Evolutionary conservation across 2,329 filamentous ascomycete genomes (phyloP).

Genomic region (Cladosporium sphaerospermum): DNA sequence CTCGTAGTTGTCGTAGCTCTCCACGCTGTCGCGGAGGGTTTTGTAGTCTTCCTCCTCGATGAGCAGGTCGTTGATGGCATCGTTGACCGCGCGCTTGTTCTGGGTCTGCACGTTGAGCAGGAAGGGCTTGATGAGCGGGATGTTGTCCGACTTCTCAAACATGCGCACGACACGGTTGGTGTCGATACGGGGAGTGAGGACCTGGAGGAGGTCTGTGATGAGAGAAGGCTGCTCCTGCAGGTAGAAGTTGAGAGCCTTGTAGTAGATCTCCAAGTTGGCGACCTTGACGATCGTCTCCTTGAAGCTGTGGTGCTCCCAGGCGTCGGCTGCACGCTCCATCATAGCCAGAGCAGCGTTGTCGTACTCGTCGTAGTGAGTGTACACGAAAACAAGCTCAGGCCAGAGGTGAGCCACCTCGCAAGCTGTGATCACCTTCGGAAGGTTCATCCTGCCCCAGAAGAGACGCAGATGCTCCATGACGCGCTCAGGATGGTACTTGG

Average conservation of each 20-base stretch:
- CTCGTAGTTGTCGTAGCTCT: constrained; percentile 99
- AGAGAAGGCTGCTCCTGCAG: constrained; percentile 94
- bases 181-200: constrained; percentile 85
- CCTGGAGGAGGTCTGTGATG: constrained; percentile 90
- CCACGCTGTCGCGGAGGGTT: constrained; percentile 91
- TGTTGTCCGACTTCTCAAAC: constrained; percentile 97
- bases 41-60: constrained; percentile 99
- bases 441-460: constrained; percentile 96
- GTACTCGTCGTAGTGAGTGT: constrained; percentile 93
- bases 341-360: constrained; percentile 96
- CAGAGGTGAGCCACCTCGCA: constrained; percentile 93
- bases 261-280: constrained; percentile 97
- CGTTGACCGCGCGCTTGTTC: constrained; percentile 97
- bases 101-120: constrained; percentile 90
- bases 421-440: constrained; percentile 90
- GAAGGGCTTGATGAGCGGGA: constrained; percentile 98
- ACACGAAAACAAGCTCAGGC: constrained; percentile 92
- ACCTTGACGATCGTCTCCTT: constrained; percentile 98
- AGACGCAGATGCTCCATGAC: constrained; percentile 98
- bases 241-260: constrained; percentile 94
- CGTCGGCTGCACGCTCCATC: constrained; percentile 95
- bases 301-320: constrained; percentile 99
- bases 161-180: constrained; percentile 99
- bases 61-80: constrained; percentile 92
- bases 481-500: constrained; percentile 90